Evolutionary conservation across 805 yeast species (phyloP), one percentile per base, ranked within the genome.

Genomic region (Zygoascus flipseniorum): DNA sequence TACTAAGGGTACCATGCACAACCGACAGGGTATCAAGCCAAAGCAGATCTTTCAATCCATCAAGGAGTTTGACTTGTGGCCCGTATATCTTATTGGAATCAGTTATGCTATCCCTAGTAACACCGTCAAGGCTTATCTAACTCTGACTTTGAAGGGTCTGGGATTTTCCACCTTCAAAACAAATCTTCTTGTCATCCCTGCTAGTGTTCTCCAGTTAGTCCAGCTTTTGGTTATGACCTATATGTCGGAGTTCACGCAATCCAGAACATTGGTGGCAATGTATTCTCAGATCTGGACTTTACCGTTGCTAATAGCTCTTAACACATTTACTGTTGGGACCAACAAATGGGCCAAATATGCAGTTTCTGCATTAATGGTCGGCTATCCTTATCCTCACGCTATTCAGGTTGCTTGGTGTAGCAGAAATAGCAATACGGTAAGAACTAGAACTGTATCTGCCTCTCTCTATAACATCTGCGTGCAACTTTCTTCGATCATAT

Each of bases 401-500:
- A 66, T 82, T 47, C 69, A 76, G 54, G 82, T 80, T 31, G 70
- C 78, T 31, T 80, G 86, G 82, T 76, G 80, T 54, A 81, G 89
- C 0, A 65, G 78, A 28, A 83, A 83, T 59, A 75, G 87, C 8
- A 78, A 80, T 63, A 72, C 83, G 1, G 85, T 84, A 28, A 67
- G 83, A n/a, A 70, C 80, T 2, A 70, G 90, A 59, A 78, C 89
- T 0, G 81, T 84, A 5, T 75, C 84, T 14, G 79, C 87, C 0
- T 81, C 89, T 0, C 54, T 84, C 47, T 82, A 78, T 62, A 85
- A 83, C 60, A 81, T 83, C 73, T 76, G 74, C 64, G 79, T 78
- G 0, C 89, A 85, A 61, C 70, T 79, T 0, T 84, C 81, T 1
- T 65, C 71, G 18, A 80, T 85, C 48, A 69, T 77, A 8, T 69